These are phyloP conservation scores for Medakamo hakoo DNA, from an alignment of 139 green algal genomes.

Conservation along the genomic window DNA sequence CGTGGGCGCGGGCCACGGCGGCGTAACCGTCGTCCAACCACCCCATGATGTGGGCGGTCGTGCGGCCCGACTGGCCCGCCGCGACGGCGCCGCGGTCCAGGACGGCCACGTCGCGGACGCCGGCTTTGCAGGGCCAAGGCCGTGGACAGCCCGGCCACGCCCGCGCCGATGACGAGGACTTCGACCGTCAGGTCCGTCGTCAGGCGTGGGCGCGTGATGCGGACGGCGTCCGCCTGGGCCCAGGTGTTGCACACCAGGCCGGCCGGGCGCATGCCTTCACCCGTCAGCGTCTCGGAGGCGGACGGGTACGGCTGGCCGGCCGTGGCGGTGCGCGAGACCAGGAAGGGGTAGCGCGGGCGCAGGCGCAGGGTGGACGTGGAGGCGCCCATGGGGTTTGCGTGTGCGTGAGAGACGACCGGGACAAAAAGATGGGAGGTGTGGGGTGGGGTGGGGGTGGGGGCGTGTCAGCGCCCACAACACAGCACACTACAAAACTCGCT, in stretches of 20 bases:
- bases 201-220: neutral
- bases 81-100: neutral
- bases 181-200: neutral
- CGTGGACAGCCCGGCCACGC: neutral
- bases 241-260: neutral
- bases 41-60: too few relatives aligned
- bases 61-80: neutral
- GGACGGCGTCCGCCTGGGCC: neutral
- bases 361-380: neutral
- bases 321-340: too few relatives aligned
- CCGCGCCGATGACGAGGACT: neutral
- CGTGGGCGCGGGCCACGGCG: too few relatives aligned
- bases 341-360: neutral
- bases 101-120: neutral
- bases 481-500: too few relatives aligned
- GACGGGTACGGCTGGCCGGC: neutral
- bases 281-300: neutral
- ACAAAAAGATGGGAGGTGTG: neutral
- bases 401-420: neutral
- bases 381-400: neutral
- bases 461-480: too few relatives aligned
- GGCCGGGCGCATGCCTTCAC: too few relatives aligned
- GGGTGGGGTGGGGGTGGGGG: too few relatives aligned
- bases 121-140: too few relatives aligned
- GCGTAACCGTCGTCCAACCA: too few relatives aligned